phyloP scores from a whole-genome alignment of 108 stramenopile species.

The Nitzschia putrida region DNA sequence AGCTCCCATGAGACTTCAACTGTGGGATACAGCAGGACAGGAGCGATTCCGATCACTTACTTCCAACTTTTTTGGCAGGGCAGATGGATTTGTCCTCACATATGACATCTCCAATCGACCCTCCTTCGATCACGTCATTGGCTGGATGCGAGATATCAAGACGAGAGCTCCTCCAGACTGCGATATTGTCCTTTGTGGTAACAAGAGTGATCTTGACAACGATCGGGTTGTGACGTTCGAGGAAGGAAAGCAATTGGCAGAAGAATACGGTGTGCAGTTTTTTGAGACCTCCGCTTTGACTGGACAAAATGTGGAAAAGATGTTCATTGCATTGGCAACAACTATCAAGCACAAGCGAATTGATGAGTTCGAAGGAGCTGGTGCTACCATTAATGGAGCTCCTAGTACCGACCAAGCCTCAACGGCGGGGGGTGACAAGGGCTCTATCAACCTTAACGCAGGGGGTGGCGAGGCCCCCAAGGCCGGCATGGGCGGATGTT shows the following conservation, averaged over 20 bases:
- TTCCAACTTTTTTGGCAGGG: constrained; percentile 92
- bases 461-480: constrained; percentile 15
- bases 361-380: constrained; percentile 70
- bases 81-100: constrained; percentile 91
- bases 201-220: constrained; percentile 84
- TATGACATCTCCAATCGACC: constrained; percentile 90
- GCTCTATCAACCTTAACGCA: constrained; percentile 31
- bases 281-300: constrained; percentile 97
- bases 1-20: constrained; percentile 83
- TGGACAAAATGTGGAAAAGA: constrained; percentile 88
- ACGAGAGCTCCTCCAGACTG: constrained; percentile 89
- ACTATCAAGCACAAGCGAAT: constrained; percentile 88
- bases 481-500: constrained; percentile 29
- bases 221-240: constrained; percentile 79
- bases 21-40: constrained; percentile 96
- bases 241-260: constrained; percentile 86
- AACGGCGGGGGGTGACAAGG: constrained; percentile 14
- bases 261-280: constrained; percentile 93
- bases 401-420: constrained; percentile 29
- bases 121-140: constrained; percentile 91
- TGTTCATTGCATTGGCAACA: constrained; percentile 89
- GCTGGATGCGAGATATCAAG: constrained; percentile 92
- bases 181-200: constrained; percentile 85
- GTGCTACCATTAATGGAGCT: constrained; percentile 32
- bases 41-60: constrained; percentile 93